Evolutionary conservation across 2,329 filamentous ascomycete species (phyloP).

Genomic region (Falciphora oryzae): DNA sequence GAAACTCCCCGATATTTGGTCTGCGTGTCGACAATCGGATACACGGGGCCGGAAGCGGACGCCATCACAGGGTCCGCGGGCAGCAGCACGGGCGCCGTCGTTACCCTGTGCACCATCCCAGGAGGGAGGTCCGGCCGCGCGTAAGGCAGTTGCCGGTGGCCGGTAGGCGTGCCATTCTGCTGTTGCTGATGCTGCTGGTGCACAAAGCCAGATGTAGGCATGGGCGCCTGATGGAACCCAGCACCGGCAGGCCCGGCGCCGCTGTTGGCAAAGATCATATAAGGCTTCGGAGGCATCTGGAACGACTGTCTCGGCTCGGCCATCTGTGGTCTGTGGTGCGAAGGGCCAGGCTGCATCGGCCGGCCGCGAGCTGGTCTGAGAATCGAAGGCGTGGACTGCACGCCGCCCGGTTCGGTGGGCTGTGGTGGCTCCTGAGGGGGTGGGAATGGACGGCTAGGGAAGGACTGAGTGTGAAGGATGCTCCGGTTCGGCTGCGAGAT

Average conservation of each 20-base stretch:
- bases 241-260: background rate
- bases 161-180: too few relatives aligned
- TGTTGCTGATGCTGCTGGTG: background rate
- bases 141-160: too few relatives aligned
- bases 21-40: background rate
- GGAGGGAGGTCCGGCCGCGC: background rate
- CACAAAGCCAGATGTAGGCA: background rate
- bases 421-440: background rate
- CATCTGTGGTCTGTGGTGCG: background rate
- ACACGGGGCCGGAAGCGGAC: background rate
- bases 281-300: constrained; percentile 11
- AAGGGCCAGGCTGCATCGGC: background rate
- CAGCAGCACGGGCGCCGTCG: background rate
- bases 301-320: constrained; percentile 1
- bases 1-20: background rate
- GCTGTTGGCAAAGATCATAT: constrained; percentile 9
- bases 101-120: background rate
- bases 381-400: constrained; percentile 23
- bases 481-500: constrained; percentile 5
- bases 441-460: background rate
- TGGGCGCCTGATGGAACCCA: background rate
- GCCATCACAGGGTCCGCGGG: background rate
- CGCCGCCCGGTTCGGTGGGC: constrained; percentile 1
- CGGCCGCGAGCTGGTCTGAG: constrained; percentile 24
- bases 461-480: background rate